phyloP scores from a whole-genome alignment of 306 rosid genomes.

The Quercus parvula region DNA sequence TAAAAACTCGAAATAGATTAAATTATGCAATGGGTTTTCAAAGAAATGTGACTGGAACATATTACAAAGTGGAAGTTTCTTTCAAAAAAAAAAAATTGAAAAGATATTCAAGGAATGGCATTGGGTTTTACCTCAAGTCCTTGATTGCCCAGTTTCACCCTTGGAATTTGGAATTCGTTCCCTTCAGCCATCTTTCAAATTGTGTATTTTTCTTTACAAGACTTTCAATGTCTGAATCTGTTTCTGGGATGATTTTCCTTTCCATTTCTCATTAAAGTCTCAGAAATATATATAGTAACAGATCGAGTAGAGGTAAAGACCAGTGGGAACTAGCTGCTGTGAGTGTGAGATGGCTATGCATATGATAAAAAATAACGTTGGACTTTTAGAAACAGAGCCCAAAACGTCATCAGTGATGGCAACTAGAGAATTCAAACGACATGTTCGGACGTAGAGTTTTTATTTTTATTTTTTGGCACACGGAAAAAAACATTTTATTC shows the following conservation, averaged over 20 bases:
- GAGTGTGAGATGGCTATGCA: too few species aligned
- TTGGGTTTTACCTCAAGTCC: constrained; percentile 18
- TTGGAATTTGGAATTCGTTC: constrained; percentile 7
- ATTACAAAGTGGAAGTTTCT: background rate
- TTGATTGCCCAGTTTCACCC: constrained; percentile 22
- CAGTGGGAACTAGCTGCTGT: too few species aligned
- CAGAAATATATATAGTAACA: background rate
- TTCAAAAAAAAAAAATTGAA: background rate
- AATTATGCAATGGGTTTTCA: background rate
- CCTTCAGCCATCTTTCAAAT: constrained; percentile 3
- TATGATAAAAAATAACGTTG: too few species aligned
- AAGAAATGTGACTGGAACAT: background rate
- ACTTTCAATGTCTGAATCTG: background rate
- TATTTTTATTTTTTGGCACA: too few species aligned
- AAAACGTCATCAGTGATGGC: too few species aligned
- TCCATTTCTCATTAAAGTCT: background rate
- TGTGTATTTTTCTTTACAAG: background rate
- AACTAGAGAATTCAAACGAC: too few species aligned
- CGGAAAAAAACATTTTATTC: fast-evolving
- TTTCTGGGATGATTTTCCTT: background rate
- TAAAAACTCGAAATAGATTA: too few species aligned
- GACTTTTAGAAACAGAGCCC: too few species aligned
- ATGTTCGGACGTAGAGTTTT: too few species aligned
- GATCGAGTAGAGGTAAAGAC: too few species aligned
- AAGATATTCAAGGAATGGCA: background rate